These are phyloP conservation scores for Pythium phragmitis DNA, from an alignment of 352 stramenopile genomes.

Conservation along the genomic window DNA sequence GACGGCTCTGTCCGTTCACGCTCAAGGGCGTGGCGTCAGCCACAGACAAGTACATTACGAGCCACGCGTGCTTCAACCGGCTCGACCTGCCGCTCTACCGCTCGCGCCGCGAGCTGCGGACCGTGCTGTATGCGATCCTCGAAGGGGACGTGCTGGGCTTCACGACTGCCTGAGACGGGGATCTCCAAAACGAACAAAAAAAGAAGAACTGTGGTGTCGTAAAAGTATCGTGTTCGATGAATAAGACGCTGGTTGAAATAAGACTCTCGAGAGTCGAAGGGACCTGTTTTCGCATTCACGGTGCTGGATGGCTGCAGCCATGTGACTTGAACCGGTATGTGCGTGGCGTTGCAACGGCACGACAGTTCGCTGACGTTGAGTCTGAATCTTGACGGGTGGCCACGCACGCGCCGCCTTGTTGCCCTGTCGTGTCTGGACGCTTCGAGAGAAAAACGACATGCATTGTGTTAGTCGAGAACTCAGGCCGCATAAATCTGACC, in stretches of 20 bases:
- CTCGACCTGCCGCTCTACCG: conserved; percentile 91
- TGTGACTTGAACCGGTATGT: not conserved
- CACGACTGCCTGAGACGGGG: conserved; percentile 15
- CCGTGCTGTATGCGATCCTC: conserved; percentile 29
- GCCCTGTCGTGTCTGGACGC: conserved; percentile 6
- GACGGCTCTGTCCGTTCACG: conserved; percentile 70
- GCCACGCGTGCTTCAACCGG: conserved; percentile 33
- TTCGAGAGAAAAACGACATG: conserved; percentile 13
- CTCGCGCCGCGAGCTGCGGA: conserved; percentile 51
- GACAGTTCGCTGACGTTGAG: not conserved
- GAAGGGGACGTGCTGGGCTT: conserved; percentile 31
- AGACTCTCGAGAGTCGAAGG: too few relatives aligned
- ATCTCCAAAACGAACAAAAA: too few relatives aligned
- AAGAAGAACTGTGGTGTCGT: too few relatives aligned
- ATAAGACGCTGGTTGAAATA: too few relatives aligned
- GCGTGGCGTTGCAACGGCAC: conserved; percentile 3
- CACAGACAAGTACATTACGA: conserved; percentile 24
- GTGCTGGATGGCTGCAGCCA: not conserved
- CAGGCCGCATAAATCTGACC: conserved; percentile 27
- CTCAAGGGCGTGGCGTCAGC: conserved; percentile 45
- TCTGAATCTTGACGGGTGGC: conserved; percentile 7
- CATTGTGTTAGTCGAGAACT: conserved; percentile 31
- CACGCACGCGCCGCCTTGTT: conserved; percentile 11
- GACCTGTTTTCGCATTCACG: not conserved
- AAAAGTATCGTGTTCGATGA: too few relatives aligned